Evolutionary conservation across 805 yeast species (phyloP), one percentile per base, ranked within the genome.

Genomic region (Allodekkera sacchari): DNA sequence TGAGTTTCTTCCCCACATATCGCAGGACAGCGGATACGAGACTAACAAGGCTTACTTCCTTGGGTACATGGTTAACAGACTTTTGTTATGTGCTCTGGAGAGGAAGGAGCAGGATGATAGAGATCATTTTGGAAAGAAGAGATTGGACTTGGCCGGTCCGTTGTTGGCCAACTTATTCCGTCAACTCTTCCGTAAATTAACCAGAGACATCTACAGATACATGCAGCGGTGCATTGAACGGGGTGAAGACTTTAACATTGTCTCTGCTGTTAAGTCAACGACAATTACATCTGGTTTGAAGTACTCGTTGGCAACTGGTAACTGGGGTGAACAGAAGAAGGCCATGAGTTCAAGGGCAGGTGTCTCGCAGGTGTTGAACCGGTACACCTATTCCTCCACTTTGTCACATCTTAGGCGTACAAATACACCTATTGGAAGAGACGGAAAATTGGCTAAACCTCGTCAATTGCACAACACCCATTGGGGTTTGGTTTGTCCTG

Each of bases 271-370:
- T 45, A 89, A 92, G 64, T 85, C 96, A 12, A 88, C 88, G 46
- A 92, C 97, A 3, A 85, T 92, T 48, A 92, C 99, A 23, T 89
- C 94, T 39, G 99, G 99, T 56, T 73, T 92, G 61, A 83, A 94
- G 56, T 92, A 92, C 62, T 92, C 98, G 24, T 70, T 92, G 52
- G 99, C 99, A 33, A 92, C 99, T 11, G 99, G 99, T 70, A 92
- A 92, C 66, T 92, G 99, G 99, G 98, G 99, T 66, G 99, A 92
- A 62, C 99, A 92, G 59, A 89, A 88, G 78, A 92, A 92, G 60
- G 96, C 97, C 10, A 92, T 92, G 98, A 78, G 92, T 39, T 79
- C 96, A 13, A 80, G 95, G 59, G 99, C 98, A 5, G 99, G 99
- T 74, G 99, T 94, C 28, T 89, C 97, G 18, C 98, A 92, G 68